Evolutionary conservation across 768 basidiomycete species (phyloP).

Genomic region (Gyrodon lividus): DNA sequence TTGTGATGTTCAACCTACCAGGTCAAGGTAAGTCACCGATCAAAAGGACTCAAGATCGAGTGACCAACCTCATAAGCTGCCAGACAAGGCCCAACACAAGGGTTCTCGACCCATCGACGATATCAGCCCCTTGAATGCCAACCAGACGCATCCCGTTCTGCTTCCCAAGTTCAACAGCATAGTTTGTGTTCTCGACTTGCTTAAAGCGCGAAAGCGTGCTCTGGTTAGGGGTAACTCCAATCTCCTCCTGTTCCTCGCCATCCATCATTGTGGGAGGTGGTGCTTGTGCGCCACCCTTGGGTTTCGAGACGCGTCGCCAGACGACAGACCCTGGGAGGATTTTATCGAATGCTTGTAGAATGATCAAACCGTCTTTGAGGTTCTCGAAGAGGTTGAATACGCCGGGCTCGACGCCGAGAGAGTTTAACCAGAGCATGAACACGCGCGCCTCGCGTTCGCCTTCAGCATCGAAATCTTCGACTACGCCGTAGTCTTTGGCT

Average conservation of each 20-base stretch:
- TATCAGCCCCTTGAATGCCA: constrained; percentile 96
- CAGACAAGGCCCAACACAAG: constrained; percentile 95
- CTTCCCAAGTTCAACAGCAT: constrained; percentile 88
- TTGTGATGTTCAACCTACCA: constrained; percentile 78
- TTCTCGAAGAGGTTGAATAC: constrained; percentile 98
- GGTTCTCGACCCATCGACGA: constrained; percentile 91
- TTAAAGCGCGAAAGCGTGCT: constrained; percentile 92
- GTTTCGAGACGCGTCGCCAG: constrained; percentile 96
- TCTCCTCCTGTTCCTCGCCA: constrained; percentile 71
- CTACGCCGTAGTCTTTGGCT: constrained; percentile 81
- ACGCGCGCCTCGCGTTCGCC: constrained; percentile 98
- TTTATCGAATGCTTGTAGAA: constrained; percentile 97
- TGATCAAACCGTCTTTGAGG: constrained; percentile 85
- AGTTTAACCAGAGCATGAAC: constrained; percentile 98
- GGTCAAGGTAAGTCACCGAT: not conserved
- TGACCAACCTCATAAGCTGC: constrained; percentile 87
- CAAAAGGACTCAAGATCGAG: not conserved
- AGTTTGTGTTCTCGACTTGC: constrained; percentile 98
- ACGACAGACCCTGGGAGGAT: constrained; percentile 88
- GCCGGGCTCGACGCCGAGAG: constrained; percentile 91
- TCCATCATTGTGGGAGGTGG: constrained; percentile 36
- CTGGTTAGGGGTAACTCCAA: constrained; percentile 81
- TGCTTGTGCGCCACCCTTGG: constrained; percentile 53
- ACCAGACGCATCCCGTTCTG: constrained; percentile 94
- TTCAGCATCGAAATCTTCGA: constrained; percentile 99